Conservation (phyloP, 225 moss, liverwort and hornwort genomes). For the Pleurozium schreberi region DNA sequence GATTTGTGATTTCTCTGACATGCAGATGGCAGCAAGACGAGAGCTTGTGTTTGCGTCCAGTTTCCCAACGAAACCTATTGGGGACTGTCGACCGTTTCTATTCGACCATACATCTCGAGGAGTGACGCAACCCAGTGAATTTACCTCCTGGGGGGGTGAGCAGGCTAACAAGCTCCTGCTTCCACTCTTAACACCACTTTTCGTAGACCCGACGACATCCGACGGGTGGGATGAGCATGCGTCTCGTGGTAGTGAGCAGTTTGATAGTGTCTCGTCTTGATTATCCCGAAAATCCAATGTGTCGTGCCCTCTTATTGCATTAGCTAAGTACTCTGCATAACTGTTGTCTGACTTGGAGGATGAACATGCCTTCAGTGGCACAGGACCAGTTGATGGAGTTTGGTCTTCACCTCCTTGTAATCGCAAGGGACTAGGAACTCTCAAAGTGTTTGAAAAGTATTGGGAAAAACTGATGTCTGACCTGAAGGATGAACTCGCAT, state of each 20-base stretch:
- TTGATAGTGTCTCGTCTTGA: background rate
- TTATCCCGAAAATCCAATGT: background rate
- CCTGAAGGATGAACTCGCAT: background rate
- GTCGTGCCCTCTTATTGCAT: background rate
- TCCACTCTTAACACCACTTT: background rate
- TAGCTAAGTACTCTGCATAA: background rate
- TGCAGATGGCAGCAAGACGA: constrained; percentile 7
- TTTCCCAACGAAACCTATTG: constrained; percentile 2
- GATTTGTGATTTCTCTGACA: constrained; percentile 12
- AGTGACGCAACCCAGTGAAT: background rate
- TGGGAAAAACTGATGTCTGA: constrained; percentile 4
- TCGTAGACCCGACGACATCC: background rate
- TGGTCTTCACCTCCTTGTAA: background rate
- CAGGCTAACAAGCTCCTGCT: background rate
- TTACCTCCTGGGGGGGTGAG: background rate
- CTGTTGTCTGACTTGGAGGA: background rate
- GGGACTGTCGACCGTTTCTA: constrained; percentile 7
- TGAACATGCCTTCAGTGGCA: background rate
- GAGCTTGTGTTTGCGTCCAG: constrained; percentile 8
- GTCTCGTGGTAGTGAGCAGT: background rate
- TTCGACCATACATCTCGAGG: constrained; percentile 15
- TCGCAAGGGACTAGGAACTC: background rate
- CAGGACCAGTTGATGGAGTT: background rate
- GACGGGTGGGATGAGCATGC: background rate
- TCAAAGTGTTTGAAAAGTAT: background rate